Percentiles rank a stretch among this genome's conserved stretches.
Conservation (phyloP, 495 filamentous ascomycete genomes). For the Mycothermus thermophilus region DNA sequence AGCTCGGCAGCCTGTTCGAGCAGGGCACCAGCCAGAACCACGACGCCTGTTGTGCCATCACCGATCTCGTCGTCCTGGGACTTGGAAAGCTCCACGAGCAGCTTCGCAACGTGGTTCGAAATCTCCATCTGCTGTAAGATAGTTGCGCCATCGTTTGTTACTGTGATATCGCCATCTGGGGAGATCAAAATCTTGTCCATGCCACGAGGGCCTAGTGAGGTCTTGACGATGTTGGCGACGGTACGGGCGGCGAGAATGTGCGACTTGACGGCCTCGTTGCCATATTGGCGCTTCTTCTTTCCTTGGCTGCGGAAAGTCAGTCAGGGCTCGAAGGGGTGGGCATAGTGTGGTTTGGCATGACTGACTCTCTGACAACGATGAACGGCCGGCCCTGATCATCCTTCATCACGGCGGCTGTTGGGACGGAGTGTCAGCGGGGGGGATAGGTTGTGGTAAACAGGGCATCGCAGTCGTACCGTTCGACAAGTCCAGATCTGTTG, state of each 20-base stretch:
- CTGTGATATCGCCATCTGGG: conserved; percentile 96
- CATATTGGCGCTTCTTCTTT: conserved; percentile 93
- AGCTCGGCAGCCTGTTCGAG: conserved; percentile 95
- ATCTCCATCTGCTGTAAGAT: conserved; percentile 99
- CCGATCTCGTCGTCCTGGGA: conserved; percentile 99
- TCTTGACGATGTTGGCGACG: conserved; percentile 93
- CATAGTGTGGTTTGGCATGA: conserved; percentile 11
- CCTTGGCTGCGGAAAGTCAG: conserved; percentile 72
- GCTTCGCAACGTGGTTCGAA: conserved; percentile 92
- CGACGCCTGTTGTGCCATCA: conserved; percentile 95
- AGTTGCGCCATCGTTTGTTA: conserved; percentile 97
- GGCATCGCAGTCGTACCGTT: conserved; percentile 32
- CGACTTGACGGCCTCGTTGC: conserved; percentile 91
- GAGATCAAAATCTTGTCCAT: conserved; percentile 99
- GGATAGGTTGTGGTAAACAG: not conserved
- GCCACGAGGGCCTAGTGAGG: conserved; percentile 87
- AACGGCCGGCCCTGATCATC: conserved; percentile 96
- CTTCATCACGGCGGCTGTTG: conserved; percentile 41
- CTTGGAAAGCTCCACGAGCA: conserved; percentile 95
- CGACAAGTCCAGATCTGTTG: conserved; percentile 34
- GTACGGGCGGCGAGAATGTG: conserved; percentile 95
- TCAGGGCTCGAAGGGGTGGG: no score
- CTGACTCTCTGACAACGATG: conserved; percentile 96
- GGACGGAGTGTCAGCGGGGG: not conserved
- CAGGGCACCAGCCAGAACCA: conserved; percentile 88